Percentiles rank a stretch among this genome's conserved stretches.
These are phyloP conservation scores for Funneliformis mosseae DNA, from an alignment of 192 early-diverging fungal genomes.

Conservation along the genomic window DNA sequence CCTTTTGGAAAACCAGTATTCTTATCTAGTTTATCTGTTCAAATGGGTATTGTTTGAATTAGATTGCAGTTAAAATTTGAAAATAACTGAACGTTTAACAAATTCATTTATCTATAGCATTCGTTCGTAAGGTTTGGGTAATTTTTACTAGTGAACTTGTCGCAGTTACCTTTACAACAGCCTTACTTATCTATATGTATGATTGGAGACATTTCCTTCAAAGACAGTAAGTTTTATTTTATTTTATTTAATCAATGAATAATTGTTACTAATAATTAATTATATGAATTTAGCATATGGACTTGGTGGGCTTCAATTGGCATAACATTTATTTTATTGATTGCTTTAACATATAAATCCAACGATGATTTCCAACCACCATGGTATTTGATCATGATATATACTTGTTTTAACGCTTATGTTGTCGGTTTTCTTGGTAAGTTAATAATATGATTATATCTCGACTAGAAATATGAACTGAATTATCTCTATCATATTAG, in stretches of 20 bases:
- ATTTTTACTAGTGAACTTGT: slow-evolving; percentile 9
- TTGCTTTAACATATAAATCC: slow-evolving; percentile 25
- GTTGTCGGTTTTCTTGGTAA: slow-evolving; percentile 14
- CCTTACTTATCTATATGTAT: neutral
- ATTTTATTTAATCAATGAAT: neutral
- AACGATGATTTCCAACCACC: slow-evolving; percentile 34
- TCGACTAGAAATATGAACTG: neutral
- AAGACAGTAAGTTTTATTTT: slow-evolving; percentile 8
- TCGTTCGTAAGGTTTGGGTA: slow-evolving; percentile 24
- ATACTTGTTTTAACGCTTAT: neutral
- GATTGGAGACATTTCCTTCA: slow-evolving; percentile 2
- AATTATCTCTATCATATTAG: neutral
- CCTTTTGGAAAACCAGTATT: slow-evolving; percentile 30
- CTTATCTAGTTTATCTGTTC: neutral
- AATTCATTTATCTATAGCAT: neutral
- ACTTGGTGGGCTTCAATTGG: neutral
- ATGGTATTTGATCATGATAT: slow-evolving; percentile 13
- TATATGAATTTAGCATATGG: neutral
- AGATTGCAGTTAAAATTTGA: neutral
- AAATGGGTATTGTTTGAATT: slow-evolving; percentile 26
- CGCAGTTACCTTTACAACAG: neutral
- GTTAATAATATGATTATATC: neutral
- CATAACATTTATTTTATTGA: neutral
- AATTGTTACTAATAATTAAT: neutral
- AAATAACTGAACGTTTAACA: neutral